phyloP scores from a whole-genome alignment of 2,329 filamentous ascomycete species.

The Lomentospora prolificans region DNA sequence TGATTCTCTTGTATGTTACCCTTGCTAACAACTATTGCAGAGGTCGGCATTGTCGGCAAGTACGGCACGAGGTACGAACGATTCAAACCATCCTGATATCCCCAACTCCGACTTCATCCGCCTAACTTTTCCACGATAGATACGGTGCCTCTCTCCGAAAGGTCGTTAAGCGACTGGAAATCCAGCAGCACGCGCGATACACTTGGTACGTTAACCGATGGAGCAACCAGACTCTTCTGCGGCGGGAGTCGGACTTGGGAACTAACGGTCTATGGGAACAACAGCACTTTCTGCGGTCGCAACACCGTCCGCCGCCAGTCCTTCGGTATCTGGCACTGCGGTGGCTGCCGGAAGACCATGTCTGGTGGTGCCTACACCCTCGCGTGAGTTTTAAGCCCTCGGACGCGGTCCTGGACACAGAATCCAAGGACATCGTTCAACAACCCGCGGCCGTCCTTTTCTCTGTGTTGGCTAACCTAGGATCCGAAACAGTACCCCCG shows the following conservation, averaged over 20 bases:
- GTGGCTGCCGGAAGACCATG: constrained; percentile 77
- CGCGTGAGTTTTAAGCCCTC: constrained; percentile 59
- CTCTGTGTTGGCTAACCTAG: not conserved
- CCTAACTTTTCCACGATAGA: constrained; percentile 37
- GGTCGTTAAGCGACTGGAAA: constrained; percentile 97
- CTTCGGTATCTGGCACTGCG: constrained; percentile 96
- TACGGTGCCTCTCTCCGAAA: constrained; percentile 99
- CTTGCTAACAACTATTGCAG: not conserved
- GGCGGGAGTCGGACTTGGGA: no score
- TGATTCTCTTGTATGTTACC: not conserved
- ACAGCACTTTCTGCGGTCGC: constrained; percentile 90
- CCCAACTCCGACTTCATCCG: not conserved
- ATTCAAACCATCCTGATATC: not conserved
- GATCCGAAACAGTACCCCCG: constrained; percentile 59
- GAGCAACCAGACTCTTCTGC: no score
- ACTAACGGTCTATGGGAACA: not conserved
- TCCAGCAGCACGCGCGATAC: constrained; percentile 95
- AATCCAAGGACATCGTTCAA: no score
- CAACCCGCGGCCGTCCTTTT: no score
- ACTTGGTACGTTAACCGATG: constrained; percentile 37
- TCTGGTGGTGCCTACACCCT: constrained; percentile 77
- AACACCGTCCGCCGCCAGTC: constrained; percentile 81
- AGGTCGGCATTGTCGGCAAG: constrained; percentile 9
- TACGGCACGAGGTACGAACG: constrained; percentile 9
- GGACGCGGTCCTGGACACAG: no score